Conservation (phyloP, 2,329 filamentous ascomycete species). For the Epichloe hybrida region DNA sequence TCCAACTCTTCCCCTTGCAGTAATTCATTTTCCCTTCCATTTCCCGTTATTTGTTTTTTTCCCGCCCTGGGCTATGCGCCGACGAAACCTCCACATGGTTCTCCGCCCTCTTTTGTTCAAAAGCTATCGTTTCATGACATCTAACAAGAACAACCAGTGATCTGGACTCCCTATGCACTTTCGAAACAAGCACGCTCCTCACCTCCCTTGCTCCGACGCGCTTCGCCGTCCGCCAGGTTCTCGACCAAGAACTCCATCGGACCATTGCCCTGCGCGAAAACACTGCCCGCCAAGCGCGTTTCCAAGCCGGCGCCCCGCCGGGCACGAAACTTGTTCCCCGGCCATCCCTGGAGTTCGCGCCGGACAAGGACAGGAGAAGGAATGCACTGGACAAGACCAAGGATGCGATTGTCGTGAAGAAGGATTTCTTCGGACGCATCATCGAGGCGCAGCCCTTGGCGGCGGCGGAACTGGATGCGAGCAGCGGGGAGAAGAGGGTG, state of each 20-base stretch:
- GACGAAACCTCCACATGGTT: too few relatives aligned
- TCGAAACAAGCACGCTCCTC: constrained; percentile 50
- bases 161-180: constrained; percentile 69
- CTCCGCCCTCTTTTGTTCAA: constrained; percentile 6
- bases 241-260: constrained; percentile 79
- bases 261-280: constrained; percentile 54
- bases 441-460: constrained; percentile 32
- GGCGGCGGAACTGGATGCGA: constrained; percentile 28
- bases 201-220: constrained; percentile 58
- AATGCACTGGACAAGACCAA: constrained; percentile 20
- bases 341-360: constrained; percentile 4
- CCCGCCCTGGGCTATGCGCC: background rate
- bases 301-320: constrained; percentile 34
- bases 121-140: background rate
- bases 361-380: constrained; percentile 23
- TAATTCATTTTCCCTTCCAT: too few relatives aligned
- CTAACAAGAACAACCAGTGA: constrained; percentile 25
- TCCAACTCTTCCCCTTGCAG: background rate
- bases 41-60: background rate
- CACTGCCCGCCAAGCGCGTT: constrained; percentile 51
- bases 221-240: constrained; percentile 86
- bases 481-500: constrained; percentile 18
- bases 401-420: constrained; percentile 39
- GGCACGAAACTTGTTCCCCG: background rate
- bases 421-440: constrained; percentile 76